phyloP scores from a whole-genome alignment of 371 early-diverging fungal species.

The Coemansia sp. region DNA sequence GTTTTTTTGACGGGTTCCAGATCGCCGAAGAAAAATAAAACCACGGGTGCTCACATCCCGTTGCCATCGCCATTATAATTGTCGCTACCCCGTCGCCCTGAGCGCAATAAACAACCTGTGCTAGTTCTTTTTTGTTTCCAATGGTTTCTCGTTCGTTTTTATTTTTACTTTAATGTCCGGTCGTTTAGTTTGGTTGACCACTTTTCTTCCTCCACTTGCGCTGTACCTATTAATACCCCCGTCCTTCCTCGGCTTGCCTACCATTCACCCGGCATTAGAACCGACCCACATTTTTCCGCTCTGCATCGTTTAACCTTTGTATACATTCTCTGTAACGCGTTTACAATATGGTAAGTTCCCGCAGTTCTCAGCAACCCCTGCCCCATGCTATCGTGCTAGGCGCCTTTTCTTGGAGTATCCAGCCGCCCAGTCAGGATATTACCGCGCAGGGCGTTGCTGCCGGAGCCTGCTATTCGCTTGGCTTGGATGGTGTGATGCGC shows the following conservation, averaged over 20 bases:
- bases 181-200: constrained; percentile 3
- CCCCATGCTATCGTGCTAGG: not conserved
- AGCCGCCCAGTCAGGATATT: not conserved
- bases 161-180: not conserved
- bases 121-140: not conserved
- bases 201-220: not conserved
- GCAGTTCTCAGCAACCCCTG: not conserved
- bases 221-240: constrained; percentile 4
- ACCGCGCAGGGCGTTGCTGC: not conserved
- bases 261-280: not conserved
- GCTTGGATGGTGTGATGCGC: not conserved
- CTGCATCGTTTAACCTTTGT: not conserved
- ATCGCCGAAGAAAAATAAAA: constrained; percentile 14
- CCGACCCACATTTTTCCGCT: not conserved
- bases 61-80: constrained; percentile 19
- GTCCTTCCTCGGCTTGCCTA: not conserved
- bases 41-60: not conserved
- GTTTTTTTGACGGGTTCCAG: constrained; percentile 13
- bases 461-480: not conserved
- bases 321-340: constrained; percentile 5
- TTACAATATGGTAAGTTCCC: not conserved
- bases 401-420: not conserved
- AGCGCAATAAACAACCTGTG: not conserved
- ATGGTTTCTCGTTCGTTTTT: not conserved
- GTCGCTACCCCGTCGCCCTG: not conserved